These are phyloP conservation scores for Amylostereum chailletii DNA, from an alignment of 1,284 basidiomycete genomes.

Conservation along the genomic window DNA sequence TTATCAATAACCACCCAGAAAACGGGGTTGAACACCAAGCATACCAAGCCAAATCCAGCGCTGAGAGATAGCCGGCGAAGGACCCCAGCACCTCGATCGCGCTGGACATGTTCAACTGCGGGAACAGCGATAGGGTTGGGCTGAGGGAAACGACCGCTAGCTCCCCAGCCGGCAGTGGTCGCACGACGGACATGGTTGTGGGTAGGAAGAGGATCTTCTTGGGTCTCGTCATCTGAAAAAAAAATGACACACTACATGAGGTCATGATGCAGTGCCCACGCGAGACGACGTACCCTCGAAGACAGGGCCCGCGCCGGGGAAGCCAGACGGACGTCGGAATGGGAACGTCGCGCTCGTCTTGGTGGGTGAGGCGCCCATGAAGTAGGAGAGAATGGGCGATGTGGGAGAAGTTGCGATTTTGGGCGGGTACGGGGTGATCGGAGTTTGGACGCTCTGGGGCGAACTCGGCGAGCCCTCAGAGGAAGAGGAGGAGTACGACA, in stretches of 20 bases:
- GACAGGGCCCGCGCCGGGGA: conserved; percentile 40
- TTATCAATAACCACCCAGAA: conserved; percentile 2
- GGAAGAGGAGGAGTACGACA: conserved; percentile 38
- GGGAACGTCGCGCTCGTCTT: conserved; percentile 42
- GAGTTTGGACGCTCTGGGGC: conserved; percentile 27
- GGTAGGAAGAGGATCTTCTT: conserved; percentile 23
- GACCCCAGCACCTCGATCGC: conserved; percentile 58
- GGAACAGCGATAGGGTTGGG: conserved; percentile 18
- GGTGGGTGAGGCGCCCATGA: conserved; percentile 53
- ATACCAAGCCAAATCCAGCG: conserved; percentile 46
- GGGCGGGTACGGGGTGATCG: conserved; percentile 34
- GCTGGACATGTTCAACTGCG: conserved; percentile 31
- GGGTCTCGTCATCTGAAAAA: conserved; percentile 26
- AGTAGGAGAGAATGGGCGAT: conserved; percentile 64
- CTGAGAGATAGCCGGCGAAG: conserved; percentile 66
- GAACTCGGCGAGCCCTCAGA: conserved; percentile 32
- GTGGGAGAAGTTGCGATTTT: conserved; percentile 42
- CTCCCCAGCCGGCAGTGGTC: conserved; percentile 37
- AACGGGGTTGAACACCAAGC: conserved; percentile 16
- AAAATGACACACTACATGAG: not conserved
- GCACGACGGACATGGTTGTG: conserved; percentile 22
- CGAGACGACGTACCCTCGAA: conserved; percentile 43
- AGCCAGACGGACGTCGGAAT: conserved; percentile 33
- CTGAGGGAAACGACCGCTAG: conserved; percentile 41
- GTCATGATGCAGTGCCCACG: not conserved